Evolutionary conservation across 2,329 filamentous ascomycete genomes (phyloP).

Genomic region (Dendrostoma leiphaemia): DNA sequence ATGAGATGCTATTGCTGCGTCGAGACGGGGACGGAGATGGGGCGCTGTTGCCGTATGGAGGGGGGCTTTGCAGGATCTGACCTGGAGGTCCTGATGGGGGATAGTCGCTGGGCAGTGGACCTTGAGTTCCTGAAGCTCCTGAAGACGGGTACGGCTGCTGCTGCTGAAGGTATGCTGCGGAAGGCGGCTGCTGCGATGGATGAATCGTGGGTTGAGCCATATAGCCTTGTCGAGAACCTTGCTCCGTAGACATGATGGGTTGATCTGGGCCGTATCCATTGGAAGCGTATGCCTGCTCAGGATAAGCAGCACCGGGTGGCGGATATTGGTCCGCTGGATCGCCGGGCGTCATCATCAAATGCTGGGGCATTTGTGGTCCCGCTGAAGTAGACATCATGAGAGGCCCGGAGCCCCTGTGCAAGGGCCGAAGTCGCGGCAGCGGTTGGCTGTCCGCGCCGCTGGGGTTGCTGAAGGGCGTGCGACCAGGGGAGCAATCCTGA

Average conservation of each 20-base stretch:
- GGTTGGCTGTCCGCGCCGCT: conserved; percentile 10
- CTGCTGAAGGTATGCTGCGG: conserved; percentile 3
- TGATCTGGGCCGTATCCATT: conserved; percentile 18
- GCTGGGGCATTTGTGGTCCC: conserved; percentile 4
- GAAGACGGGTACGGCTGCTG: conserved; percentile 10
- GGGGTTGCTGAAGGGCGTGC: conserved; percentile 18
- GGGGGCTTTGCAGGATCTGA: conserved; percentile 16
- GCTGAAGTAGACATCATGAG: conserved; percentile 6
- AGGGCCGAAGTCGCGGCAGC: conserved; percentile 11
- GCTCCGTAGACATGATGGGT: conserved; percentile 18
- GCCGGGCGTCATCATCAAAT: conserved; percentile 5
- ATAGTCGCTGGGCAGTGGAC: conserved; percentile 5
- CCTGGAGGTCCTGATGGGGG: not conserved
- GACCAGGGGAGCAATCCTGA: conserved; percentile 14
- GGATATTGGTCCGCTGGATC: conserved; percentile 7
- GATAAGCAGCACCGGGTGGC: conserved; percentile 4
- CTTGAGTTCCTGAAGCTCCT: not conserved
- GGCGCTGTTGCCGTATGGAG: conserved; percentile 10
- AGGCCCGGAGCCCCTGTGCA: conserved; percentile 14
- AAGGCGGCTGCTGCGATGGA: conserved; percentile 10
- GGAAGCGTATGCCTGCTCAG: conserved; percentile 11
- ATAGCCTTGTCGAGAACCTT: conserved; percentile 11
- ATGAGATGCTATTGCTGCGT: conserved; percentile 30
- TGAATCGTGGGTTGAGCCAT: conserved; percentile 16
- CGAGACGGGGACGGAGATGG: conserved; percentile 26